A percentile compares a stretch with the other conserved stretches of the same genome.
Conservation (phyloP, 805 yeast genomes). For the Candida loeiensis region DNA sequence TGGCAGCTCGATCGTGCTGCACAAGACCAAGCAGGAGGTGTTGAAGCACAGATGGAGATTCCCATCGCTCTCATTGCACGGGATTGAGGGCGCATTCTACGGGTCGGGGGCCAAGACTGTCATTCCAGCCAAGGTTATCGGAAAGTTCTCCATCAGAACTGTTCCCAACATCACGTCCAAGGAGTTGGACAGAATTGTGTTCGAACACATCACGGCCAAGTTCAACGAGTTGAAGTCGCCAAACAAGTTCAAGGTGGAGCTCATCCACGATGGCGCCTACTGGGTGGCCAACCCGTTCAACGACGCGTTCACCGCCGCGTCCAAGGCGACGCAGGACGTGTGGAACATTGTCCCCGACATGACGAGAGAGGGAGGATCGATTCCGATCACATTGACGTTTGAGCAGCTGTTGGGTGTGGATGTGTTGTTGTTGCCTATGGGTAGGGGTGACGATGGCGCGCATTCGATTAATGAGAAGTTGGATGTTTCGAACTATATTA, state of each 20-base stretch:
- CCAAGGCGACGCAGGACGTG: conserved; percentile 88
- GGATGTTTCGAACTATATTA: conserved; percentile 81
- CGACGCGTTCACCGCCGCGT: conserved; percentile 89
- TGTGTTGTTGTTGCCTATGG: conserved; percentile 92
- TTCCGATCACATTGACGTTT: conserved; percentile 93
- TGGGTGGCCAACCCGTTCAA: conserved; percentile 96
- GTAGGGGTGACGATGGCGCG: conserved; percentile 99
- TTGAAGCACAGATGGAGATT: conserved; percentile 98
- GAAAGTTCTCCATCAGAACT: conserved; percentile 95
- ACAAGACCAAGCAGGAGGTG: conserved; percentile 74
- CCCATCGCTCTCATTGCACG: conserved; percentile 94
- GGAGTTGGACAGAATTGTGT: conserved; percentile 74
- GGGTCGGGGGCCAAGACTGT: conserved; percentile 97
- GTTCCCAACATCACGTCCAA: conserved; percentile 88
- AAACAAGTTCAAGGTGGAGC: conserved; percentile 66
- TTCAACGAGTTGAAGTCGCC: conserved; percentile 72
- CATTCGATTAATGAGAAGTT: conserved; percentile 96
- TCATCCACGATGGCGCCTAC: conserved; percentile 92
- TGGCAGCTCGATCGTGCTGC: conserved; percentile 62
- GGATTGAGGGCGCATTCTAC: conserved; percentile 95
- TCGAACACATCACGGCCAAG: conserved; percentile 60
- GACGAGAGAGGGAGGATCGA: conserved; percentile 98
- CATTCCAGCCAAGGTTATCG: conserved; percentile 89
- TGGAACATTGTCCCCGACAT: conserved; percentile 95
- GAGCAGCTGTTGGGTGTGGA: conserved; percentile 82